A percentile compares a stretch with the other conserved stretches of the same genome.
These are phyloP conservation scores for Aspergillus texensis DNA, from an alignment of 2,329 filamentous ascomycete genomes.

Conservation along the genomic window DNA sequence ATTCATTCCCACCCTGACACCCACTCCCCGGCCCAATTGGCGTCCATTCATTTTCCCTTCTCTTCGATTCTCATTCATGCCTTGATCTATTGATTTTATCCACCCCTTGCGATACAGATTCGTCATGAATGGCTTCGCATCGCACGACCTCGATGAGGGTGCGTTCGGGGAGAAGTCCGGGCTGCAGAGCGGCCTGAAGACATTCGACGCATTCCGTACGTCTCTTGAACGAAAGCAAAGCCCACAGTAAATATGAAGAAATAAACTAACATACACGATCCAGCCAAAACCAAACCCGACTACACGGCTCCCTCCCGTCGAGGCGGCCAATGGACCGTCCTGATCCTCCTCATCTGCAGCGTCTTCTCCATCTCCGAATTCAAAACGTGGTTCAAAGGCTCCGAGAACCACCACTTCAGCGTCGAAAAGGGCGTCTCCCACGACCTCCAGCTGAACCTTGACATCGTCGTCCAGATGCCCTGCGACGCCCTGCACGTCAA, in stretches of 20 bases:
- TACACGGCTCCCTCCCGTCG: constrained; percentile 83
- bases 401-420: constrained; percentile 84
- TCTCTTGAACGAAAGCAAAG: constrained; percentile 19
- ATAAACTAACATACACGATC: constrained; percentile 9
- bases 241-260: not conserved
- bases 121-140: constrained; percentile 77
- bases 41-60: constrained; percentile 8
- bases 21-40: not conserved
- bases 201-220: constrained; percentile 97
- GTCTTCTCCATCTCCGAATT: constrained; percentile 79
- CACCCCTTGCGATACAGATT: constrained; percentile 22
- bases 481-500: constrained; percentile 92
- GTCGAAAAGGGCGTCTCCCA: constrained; percentile 91
- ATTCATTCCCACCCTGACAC: constrained; percentile 6
- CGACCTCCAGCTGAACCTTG: constrained; percentile 89
- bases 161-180: constrained; percentile 74
- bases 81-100: constrained; percentile 17
- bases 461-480: constrained; percentile 86
- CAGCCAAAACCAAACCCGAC: constrained; percentile 93
- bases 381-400: constrained; percentile 78
- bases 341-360: constrained; percentile 73
- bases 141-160: constrained; percentile 73
- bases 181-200: constrained; percentile 62
- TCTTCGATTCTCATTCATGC: constrained; percentile 28
- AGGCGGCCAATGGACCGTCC: constrained; percentile 91